Base-by-base conservation (phyloP, 352 stramenopile species). In the Pythium dissimile region DNA sequence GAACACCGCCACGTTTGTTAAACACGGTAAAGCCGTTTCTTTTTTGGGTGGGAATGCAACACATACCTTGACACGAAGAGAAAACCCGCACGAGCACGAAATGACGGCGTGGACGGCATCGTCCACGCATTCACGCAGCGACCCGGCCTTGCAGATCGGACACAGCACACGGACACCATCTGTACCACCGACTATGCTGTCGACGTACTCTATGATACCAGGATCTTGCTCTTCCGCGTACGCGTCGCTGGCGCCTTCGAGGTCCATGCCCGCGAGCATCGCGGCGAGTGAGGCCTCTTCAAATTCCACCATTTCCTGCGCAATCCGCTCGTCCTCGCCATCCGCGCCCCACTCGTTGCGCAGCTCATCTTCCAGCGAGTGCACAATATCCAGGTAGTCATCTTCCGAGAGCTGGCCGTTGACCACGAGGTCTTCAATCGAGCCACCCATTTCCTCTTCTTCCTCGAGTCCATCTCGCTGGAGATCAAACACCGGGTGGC, bases 311-410 rank as follows among this genome's bases (percentile, higher is more conserved):
- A 86, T 86, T 38, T 85, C 65, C 47, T 84, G 51, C 1, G 68
- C 75, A 24, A 75, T 50, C n/a, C 71, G 48, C 31, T 73, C 62
- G 24, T 84, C 69, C 20, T 81, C 66, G 5, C 69, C 53, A 2
- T 80, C 67, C 4, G 71, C 69, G 12, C 76, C 53, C 44, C 72
- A 67, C 26, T 90, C 80, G 20, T 81, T 58, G 2, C 55, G 64
- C 34, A 93, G 66, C 41, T 75, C 80, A 31, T 88, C 77, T 55
- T 93, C 84, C 42, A 93, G 65, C 50, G 79, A 63, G 52, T 88
- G 79, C 16, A 90, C 61, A 23, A 93, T 84, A 8, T 91, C 80
- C 43, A 91, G 42, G 35, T 91, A 93, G 48, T 93, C 84, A 39
- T 73, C 64, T 20, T 93, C 73, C 13, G 71, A 73, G 12, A 93